A percentile compares a stretch with the other conserved stretches of the same genome.
Evolutionary conservation across 495 filamentous ascomycete species (phyloP).

Genomic region (Annulohypoxylon nitens): DNA sequence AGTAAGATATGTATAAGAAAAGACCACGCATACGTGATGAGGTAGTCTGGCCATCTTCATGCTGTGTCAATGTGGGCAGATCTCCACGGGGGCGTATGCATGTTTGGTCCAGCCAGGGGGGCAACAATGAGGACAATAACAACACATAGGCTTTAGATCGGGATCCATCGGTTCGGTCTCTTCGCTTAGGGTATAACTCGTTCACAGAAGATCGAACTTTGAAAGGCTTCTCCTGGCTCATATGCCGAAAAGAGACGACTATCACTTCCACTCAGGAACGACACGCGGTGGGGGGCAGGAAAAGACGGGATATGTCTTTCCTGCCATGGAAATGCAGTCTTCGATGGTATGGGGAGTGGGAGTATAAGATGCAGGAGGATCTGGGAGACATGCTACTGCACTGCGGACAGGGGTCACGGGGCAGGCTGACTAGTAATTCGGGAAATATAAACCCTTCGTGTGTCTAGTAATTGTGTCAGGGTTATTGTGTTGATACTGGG

Average conservation of each 20-base stretch:
- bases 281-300: conserved; percentile 34
- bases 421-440: conserved; percentile 21
- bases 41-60: conserved; percentile 50
- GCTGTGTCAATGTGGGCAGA: conserved; percentile 35
- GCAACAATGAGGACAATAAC: conserved; percentile 1
- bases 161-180: conserved; percentile 7
- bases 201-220: conserved; percentile 16
- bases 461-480: conserved; percentile 21
- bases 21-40: conserved; percentile 44
- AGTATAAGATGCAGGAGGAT: conserved; percentile 46
- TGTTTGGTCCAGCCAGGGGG: conserved; percentile 40
- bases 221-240: conserved; percentile 12
- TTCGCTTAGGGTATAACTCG: conserved; percentile 16
- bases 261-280: conserved; percentile 45
- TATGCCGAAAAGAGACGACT: conserved; percentile 33
- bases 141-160: conserved; percentile 14
- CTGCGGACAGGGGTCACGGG: conserved; percentile 30
- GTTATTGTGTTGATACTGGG: conserved; percentile 9
- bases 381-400: conserved; percentile 34
- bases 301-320: conserved; percentile 13
- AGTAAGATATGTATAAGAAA: conserved; percentile 30
- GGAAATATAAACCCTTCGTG: conserved; percentile 33
- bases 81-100: conserved; percentile 43
- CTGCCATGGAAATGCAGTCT: conserved; percentile 16
- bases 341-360: conserved; percentile 29